Evolutionary conservation across 2,329 filamentous ascomycete genomes (phyloP).

Genomic region (Elsinoe fawcettii): DNA sequence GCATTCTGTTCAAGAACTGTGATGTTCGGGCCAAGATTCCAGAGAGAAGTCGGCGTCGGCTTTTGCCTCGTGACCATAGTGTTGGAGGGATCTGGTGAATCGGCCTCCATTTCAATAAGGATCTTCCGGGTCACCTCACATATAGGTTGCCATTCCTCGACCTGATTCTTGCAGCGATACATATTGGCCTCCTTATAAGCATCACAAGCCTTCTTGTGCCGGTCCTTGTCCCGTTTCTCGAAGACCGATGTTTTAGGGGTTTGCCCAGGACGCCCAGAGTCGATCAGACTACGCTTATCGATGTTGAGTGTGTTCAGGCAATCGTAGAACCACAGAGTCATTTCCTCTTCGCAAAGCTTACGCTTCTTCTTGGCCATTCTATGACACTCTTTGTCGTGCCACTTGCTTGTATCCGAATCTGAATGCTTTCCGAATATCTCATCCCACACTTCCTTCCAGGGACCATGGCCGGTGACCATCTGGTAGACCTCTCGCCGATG

Average conservation of each 20-base stretch:
- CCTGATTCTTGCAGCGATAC: not conserved
- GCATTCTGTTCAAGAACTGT: not conserved
- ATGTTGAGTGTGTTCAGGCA: not conserved
- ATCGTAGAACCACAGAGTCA: not conserved
- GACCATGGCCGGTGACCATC: not conserved
- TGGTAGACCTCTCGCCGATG: not conserved
- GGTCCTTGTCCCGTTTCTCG: not conserved
- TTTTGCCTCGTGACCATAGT: not conserved
- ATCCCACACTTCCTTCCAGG: conserved; percentile 1
- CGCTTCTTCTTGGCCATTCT: conserved; percentile 1
- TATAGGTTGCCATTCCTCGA: not conserved
- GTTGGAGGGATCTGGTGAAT: conserved; percentile 3
- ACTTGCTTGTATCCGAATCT: not conserved
- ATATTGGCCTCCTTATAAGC: not conserved
- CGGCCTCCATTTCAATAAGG: not conserved
- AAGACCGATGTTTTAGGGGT: not conserved
- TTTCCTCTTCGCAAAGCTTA: not conserved
- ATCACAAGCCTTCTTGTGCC: not conserved
- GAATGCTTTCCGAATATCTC: not conserved
- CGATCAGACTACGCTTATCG: not conserved
- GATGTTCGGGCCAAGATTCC: not conserved
- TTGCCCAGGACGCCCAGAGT: not conserved
- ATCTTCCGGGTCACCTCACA: conserved; percentile 1
- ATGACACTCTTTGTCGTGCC: not conserved
- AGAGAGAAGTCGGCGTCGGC: not conserved